Conservation (phyloP, 2,329 filamentous ascomycete genomes). For the Cyclaneusma minus region DNA sequence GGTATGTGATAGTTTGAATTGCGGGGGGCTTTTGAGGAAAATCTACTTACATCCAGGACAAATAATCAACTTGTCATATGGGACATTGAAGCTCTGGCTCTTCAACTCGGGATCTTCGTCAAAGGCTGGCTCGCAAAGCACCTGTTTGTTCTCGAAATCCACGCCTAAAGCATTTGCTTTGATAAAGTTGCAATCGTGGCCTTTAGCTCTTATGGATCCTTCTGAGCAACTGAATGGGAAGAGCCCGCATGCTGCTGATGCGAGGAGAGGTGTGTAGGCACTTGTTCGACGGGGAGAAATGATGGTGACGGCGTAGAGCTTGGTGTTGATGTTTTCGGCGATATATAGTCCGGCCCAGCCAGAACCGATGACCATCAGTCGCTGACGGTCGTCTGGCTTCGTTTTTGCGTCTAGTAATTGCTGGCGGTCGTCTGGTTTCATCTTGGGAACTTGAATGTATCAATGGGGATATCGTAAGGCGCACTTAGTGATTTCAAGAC, state of each 20-base stretch:
- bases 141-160: constrained; percentile 19
- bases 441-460: no score
- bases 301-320: constrained; percentile 23
- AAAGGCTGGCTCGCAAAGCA: constrained; percentile 22
- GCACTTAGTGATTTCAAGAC: no score
- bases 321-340: constrained; percentile 19
- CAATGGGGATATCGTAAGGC: no score
- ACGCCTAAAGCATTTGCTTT: constrained; percentile 24
- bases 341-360: constrained; percentile 25
- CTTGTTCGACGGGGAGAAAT: constrained; percentile 26
- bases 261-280: constrained; percentile 28
- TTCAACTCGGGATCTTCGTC: constrained; percentile 13
- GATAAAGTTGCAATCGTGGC: constrained; percentile 19
- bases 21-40: constrained; percentile 23
- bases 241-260: constrained; percentile 26
- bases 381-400: no score
- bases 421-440: no score
- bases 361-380: constrained; percentile 21
- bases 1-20: constrained; percentile 20
- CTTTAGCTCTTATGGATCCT: constrained; percentile 23
- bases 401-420: no score
- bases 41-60: constrained; percentile 24
- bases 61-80: constrained; percentile 25
- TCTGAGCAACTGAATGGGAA: constrained; percentile 29
- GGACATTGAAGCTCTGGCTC: constrained; percentile 21